Base-by-base conservation (phyloP, 108 stramenopile species). In the Discostella pseudostelligera region DNA sequence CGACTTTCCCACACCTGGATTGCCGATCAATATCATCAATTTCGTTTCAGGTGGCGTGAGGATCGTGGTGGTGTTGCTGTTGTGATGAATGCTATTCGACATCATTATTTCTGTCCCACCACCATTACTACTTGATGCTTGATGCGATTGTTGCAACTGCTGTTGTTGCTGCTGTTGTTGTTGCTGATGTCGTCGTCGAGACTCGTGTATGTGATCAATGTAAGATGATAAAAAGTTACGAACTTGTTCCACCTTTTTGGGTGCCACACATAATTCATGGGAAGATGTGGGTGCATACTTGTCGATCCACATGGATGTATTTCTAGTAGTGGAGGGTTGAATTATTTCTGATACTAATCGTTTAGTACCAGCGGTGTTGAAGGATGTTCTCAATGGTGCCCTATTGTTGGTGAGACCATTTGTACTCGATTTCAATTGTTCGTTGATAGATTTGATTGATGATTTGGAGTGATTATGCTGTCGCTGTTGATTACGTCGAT, bases 1-100 rank as follows among this genome's bases (percentile, higher is more conserved):
- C n/a, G 80, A 81, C 57, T 94, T 94, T 17, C 93, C 93, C 24
- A 86, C 69, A 11, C 93, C 93, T 19, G 89, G 88, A 50, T 73
- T 74, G 49, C 93, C 93, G 1, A 89, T 86, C 67, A 90, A 61
- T 16, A 94, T 75, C 59, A 90, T 64, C 61, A 93, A 39, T 54
- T 79, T 84, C 22, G 45, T 14, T 47, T 48, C 13, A 5, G 58
- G 56, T 0, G 53, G 56, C 1, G 21, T 50, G 3, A 5, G 12
- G 4, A 50, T 50, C 16, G 4, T 7, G 21, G 21, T 22, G 10
- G 12, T 2, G 26, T 25, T 26, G 26, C 14, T 12, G 5, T 51
- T 26, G 24, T 51, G 1, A 51, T 51, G 2, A 21, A 7, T 7
- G 21, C 21, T 7, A n/a, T 47, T 45, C 3, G 44, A 16, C 3